Evolutionary conservation across 495 filamentous ascomycete species (phyloP).

Genomic region (Neurospora discreta): DNA sequence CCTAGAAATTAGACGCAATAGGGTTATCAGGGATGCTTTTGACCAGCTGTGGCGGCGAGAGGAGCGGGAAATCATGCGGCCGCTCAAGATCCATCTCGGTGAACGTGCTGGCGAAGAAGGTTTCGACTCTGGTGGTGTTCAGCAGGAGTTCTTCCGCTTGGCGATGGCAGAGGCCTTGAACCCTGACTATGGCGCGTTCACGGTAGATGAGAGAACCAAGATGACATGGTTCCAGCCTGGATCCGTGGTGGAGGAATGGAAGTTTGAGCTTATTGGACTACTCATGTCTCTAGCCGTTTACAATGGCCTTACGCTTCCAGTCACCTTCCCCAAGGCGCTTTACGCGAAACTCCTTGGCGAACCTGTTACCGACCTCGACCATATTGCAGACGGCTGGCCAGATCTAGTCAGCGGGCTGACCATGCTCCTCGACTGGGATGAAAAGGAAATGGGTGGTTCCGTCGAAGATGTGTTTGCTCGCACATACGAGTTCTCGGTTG

Average conservation of each 20-base stretch:
- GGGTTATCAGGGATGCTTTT: slow-evolving; percentile 65
- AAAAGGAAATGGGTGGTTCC: slow-evolving; percentile 47
- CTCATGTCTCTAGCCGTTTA: slow-evolving; percentile 84
- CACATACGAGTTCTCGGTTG: slow-evolving; percentile 76
- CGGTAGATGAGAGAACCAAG: slow-evolving; percentile 56
- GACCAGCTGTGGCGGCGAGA: slow-evolving; percentile 83
- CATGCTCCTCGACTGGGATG: slow-evolving; percentile 58
- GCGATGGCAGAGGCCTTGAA: slow-evolving; percentile 67
- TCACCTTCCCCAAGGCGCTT: slow-evolving; percentile 75
- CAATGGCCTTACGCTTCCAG: slow-evolving; percentile 80
- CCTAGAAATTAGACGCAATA: slow-evolving; percentile 59
- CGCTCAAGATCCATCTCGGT: slow-evolving; percentile 79
- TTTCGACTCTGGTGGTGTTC: slow-evolving; percentile 85
- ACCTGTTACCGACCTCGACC: slow-evolving; percentile 52
- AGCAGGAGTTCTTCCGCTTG: slow-evolving; percentile 88
- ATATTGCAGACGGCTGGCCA: slow-evolving; percentile 83
- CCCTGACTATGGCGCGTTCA: slow-evolving; percentile 65
- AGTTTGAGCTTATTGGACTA: slow-evolving; percentile 83
- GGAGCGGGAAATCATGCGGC: slow-evolving; percentile 68
- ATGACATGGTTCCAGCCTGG: slow-evolving; percentile 83
- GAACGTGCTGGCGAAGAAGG: slow-evolving; percentile 76
- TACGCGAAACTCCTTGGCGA: slow-evolving; percentile 69
- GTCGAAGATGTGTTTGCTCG: slow-evolving; percentile 71
- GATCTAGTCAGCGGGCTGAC: slow-evolving; percentile 63
- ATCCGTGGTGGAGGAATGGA: slow-evolving; percentile 70